These are phyloP conservation scores for Sanghuangporus baumii DNA, from an alignment of 1,284 basidiomycete genomes.

Conservation along the genomic window DNA sequence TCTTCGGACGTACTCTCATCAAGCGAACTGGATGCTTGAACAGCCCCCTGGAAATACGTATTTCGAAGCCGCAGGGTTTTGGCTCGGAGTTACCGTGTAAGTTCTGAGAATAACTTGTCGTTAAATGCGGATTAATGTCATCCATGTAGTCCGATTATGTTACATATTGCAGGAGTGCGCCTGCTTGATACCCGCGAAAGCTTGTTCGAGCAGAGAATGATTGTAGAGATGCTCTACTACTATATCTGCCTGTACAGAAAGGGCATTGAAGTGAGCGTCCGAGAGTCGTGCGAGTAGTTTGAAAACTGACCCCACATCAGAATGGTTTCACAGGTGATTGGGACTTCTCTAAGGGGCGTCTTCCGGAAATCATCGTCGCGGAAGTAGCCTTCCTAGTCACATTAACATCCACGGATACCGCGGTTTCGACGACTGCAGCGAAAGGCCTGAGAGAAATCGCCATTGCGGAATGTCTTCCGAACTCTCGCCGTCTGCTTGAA, in stretches of 20 bases:
- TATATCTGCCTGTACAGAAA: constrained; percentile 51
- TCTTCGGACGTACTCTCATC: constrained; percentile 41
- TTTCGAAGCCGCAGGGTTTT: constrained; percentile 28
- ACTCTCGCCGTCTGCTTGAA: constrained; percentile 33
- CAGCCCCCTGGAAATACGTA: constrained; percentile 36
- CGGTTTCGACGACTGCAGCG: constrained; percentile 61
- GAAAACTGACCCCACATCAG: background rate
- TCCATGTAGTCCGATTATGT: constrained; percentile 43
- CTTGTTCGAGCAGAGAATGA: constrained; percentile 56
- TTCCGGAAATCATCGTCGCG: constrained; percentile 56
- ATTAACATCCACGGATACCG: constrained; percentile 60
- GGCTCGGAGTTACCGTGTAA: constrained; percentile 32
- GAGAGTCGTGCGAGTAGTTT: background rate
- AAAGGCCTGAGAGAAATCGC: constrained; percentile 63
- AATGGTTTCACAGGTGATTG: constrained; percentile 26
- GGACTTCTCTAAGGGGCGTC: constrained; percentile 42
- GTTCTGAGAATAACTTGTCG: constrained; percentile 16
- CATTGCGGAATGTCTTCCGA: constrained; percentile 54
- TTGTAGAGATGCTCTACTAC: constrained; percentile 57
- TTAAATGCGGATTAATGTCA: constrained; percentile 1
- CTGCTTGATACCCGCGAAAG: constrained; percentile 55
- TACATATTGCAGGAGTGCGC: constrained; percentile 52
- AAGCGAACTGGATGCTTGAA: constrained; percentile 41
- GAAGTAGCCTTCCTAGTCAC: constrained; percentile 70
- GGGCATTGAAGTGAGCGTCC: constrained; percentile 41